Evolutionary conservation across 257 asterid genomes (phyloP).

Genomic region (Verbascum thapsus): DNA sequence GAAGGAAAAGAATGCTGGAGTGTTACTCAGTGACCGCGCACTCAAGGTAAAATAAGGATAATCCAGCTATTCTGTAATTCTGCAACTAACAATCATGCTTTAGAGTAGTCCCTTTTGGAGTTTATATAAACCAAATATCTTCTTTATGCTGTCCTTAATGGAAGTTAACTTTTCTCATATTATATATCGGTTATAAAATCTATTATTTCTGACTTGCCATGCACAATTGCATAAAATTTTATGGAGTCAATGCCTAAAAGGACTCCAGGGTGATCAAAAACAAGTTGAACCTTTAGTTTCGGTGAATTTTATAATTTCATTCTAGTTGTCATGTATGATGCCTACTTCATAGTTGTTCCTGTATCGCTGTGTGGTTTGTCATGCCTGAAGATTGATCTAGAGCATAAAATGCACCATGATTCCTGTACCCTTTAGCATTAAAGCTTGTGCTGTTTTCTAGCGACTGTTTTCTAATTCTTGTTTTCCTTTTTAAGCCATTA

Average conservation of each 20-base stretch:
- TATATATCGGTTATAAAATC: too few relatives aligned
- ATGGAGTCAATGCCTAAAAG: conserved; percentile 2
- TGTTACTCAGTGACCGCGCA: conserved; percentile 77
- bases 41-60: conserved; percentile 56
- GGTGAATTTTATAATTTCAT: neutral
- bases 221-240: conserved; percentile 1
- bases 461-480: neutral
- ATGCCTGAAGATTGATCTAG: neutral
- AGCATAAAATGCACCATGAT: neutral
- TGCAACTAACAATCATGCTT: conserved; percentile 2
- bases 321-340: neutral
- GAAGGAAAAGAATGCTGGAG: conserved; percentile 68
- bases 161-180: neutral
- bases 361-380: neutral
- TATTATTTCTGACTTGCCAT: too few relatives aligned
- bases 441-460: neutral
- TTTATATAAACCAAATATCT: neutral
- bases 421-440: neutral
- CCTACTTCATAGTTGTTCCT: neutral
- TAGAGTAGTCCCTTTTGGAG: neutral
- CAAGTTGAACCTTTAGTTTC: neutral
- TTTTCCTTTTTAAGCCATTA: neutral
- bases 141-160: neutral
- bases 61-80: neutral
- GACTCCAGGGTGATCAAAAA: neutral